phyloP scores from a whole-genome alignment of 2,329 filamentous ascomycete genomes.

The Exophiala sp. region DNA sequence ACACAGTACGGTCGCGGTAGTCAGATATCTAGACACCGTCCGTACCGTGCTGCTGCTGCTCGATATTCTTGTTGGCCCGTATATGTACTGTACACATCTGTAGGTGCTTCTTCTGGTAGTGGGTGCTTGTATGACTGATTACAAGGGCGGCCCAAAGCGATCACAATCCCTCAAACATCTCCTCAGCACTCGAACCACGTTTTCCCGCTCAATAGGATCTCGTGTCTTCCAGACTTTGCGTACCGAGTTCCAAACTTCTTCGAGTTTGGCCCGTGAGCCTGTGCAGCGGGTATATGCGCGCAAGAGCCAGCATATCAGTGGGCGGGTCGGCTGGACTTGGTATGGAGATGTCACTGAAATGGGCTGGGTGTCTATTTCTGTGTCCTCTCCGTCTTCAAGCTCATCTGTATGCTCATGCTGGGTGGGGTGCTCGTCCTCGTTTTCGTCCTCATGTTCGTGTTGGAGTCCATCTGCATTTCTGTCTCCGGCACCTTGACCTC shows the following conservation, averaged over 20 bases:
- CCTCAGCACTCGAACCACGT: slow-evolving; percentile 23
- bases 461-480: neutral
- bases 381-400: neutral
- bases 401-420: too few relatives aligned
- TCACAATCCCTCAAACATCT: slow-evolving; percentile 28
- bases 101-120: too few relatives aligned
- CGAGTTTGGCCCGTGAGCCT: slow-evolving; percentile 21
- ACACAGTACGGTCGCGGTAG: too few relatives aligned
- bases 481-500: neutral
- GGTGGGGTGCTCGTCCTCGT: slow-evolving; percentile 1
- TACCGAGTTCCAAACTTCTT: slow-evolving; percentile 25
- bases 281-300: slow-evolving; percentile 26
- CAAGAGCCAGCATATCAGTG: slow-evolving; percentile 27
- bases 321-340: slow-evolving; percentile 20
- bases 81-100: too few relatives aligned
- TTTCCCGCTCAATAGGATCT: slow-evolving; percentile 24
- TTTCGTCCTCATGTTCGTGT: slow-evolving; percentile 1
- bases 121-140: neutral
- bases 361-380: neutral
- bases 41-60: too few relatives aligned
- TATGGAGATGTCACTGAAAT: slow-evolving; percentile 10
- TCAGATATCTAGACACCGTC: too few relatives aligned
- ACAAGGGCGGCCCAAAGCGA: slow-evolving; percentile 22
- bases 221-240: slow-evolving; percentile 26
- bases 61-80: too few relatives aligned